These are phyloP conservation scores for Aspergillus ellipticus DNA, from an alignment of 495 filamentous ascomycete genomes.

Conservation along the genomic window DNA sequence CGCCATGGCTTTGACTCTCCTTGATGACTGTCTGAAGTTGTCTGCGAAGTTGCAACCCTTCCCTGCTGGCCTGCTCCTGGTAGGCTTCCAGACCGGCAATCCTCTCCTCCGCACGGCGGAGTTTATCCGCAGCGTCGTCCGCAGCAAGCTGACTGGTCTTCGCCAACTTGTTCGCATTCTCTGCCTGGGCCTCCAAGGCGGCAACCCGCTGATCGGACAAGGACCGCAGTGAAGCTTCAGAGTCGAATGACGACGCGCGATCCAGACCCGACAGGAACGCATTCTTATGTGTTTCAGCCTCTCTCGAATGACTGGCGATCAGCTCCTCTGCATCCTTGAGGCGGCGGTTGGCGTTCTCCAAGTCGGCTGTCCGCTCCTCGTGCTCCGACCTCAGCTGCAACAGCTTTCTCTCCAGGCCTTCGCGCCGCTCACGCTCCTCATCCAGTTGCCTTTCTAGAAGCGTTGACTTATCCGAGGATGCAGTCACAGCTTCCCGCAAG, in stretches of 20 bases:
- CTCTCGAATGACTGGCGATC: constrained; percentile 79
- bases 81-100: constrained; percentile 95
- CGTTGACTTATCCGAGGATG: constrained; percentile 68
- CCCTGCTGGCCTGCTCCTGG: constrained; percentile 92
- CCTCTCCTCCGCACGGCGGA: constrained; percentile 88
- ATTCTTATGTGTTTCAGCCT: constrained; percentile 80
- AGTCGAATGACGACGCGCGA: constrained; percentile 47
- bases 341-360: constrained; percentile 69
- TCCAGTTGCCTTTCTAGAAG: constrained; percentile 78
- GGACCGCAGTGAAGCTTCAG: constrained; percentile 45
- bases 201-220: constrained; percentile 70
- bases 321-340: constrained; percentile 86
- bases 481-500: constrained; percentile 73
- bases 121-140: constrained; percentile 81
- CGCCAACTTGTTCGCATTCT: constrained; percentile 71
- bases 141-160: constrained; percentile 85
- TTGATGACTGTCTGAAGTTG: constrained; percentile 80
- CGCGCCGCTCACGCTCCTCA: constrained; percentile 74
- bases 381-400: constrained; percentile 77
- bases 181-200: constrained; percentile 75
- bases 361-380: constrained; percentile 75
- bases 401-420: constrained; percentile 75
- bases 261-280: constrained; percentile 81
- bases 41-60: constrained; percentile 81
- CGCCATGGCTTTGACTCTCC: constrained; percentile 71